phyloP scores from a whole-genome alignment of 2,329 filamentous ascomycete species.

The Calonectria fujianensis region DNA sequence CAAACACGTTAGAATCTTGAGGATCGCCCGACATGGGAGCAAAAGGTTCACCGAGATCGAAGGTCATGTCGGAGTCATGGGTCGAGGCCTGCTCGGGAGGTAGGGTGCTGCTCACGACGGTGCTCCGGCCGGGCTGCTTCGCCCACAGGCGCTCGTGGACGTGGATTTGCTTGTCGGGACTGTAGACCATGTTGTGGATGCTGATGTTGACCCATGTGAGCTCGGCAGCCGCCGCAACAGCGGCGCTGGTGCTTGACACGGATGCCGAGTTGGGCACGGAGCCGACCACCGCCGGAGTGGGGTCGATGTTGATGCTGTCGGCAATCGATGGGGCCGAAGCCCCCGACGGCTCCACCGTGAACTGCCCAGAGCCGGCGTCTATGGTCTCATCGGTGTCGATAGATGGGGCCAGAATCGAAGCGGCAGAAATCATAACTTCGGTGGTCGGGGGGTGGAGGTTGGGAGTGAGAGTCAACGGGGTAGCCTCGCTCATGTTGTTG shows the following conservation, averaged over 20 bases:
- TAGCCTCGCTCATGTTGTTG: slow-evolving; percentile 37
- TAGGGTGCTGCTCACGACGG: slow-evolving; percentile 37
- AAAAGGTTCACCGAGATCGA: slow-evolving; percentile 40
- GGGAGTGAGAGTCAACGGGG: neutral
- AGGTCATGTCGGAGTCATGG: slow-evolving; percentile 41
- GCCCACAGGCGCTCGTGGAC: slow-evolving; percentile 27
- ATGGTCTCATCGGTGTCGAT: slow-evolving; percentile 34
- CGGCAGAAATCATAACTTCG: neutral
- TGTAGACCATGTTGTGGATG: slow-evolving; percentile 23
- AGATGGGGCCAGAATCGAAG: neutral
- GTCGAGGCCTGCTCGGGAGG: slow-evolving; percentile 35
- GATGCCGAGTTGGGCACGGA: slow-evolving; percentile 1
- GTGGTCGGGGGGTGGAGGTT: neutral
- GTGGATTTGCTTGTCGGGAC: neutral
- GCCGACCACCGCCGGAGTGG: slow-evolving; percentile 2
- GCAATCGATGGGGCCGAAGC: slow-evolving; percentile 22
- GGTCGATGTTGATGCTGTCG: slow-evolving; percentile 12
- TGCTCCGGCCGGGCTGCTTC: slow-evolving; percentile 26
- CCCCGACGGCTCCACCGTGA: slow-evolving; percentile 24
- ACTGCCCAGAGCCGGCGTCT: slow-evolving; percentile 2
- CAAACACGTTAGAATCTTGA: slow-evolving; percentile 42
- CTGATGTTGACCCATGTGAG: slow-evolving; percentile 27
- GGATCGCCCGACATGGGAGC: slow-evolving; percentile 31
- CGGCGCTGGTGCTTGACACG: neutral
- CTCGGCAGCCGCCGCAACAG: neutral